These are phyloP conservation scores for Alternaria viburni DNA, from an alignment of 2,329 filamentous ascomycete genomes.

Conservation along the genomic window DNA sequence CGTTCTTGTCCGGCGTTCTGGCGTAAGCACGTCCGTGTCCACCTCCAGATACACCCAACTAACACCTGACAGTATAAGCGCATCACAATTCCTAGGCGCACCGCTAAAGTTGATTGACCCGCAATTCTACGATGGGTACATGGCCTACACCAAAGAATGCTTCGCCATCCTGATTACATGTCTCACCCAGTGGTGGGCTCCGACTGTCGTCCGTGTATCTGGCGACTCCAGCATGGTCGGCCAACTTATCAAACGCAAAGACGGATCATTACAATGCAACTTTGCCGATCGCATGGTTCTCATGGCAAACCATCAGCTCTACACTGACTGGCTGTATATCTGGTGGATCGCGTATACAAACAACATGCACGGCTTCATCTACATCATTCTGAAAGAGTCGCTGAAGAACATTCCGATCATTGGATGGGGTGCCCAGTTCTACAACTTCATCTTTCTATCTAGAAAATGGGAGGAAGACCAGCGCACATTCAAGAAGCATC, in stretches of 20 bases:
- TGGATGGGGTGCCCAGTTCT: slow-evolving; percentile 82
- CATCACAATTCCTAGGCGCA: slow-evolving; percentile 76
- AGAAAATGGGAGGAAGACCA: slow-evolving; percentile 84
- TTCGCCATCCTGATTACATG: slow-evolving; percentile 80
- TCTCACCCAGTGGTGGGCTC: slow-evolving; percentile 87
- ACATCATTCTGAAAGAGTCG: slow-evolving; percentile 89
- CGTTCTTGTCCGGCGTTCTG: slow-evolving; percentile 57
- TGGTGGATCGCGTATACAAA: slow-evolving; percentile 95
- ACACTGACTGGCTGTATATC: slow-evolving; percentile 90
- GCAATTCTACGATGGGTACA: slow-evolving; percentile 83
- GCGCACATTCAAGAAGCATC: slow-evolving; percentile 74
- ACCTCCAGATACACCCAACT: slow-evolving; percentile 8
- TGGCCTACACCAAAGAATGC: slow-evolving; percentile 83
- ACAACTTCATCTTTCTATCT: slow-evolving; percentile 91
- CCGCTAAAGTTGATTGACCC: slow-evolving; percentile 78
- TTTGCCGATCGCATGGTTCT: slow-evolving; percentile 83
- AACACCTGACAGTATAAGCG: slow-evolving; percentile 54
- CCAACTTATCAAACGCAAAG: slow-evolving; percentile 71
- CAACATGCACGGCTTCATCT: slow-evolving; percentile 82
- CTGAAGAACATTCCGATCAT: slow-evolving; percentile 81
- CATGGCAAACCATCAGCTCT: slow-evolving; percentile 87
- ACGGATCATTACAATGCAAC: slow-evolving; percentile 76
- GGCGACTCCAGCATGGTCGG: slow-evolving; percentile 80
- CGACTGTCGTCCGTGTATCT: slow-evolving; percentile 80
- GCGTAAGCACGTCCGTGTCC: slow-evolving; percentile 42